Evolutionary conservation across 2,329 filamentous ascomycete genomes (phyloP), one percentile per base, ranked within the genome.

Genomic region (Lachnellula occidentalis): DNA sequence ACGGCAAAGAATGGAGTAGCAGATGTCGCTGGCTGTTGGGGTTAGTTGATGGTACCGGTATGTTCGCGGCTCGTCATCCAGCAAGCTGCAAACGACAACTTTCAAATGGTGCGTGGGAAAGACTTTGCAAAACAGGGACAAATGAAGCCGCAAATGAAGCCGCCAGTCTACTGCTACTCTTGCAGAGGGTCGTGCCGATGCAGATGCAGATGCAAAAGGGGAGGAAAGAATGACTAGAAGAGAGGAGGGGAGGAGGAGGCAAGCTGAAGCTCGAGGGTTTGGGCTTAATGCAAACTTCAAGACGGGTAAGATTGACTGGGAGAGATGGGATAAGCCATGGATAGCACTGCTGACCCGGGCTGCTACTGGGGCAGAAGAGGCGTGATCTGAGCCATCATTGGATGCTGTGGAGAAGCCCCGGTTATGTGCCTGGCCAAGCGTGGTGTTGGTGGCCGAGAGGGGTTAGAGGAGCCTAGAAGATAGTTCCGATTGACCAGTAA

Each of bases 31-130:
- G 41, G 43, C 34, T 45, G 22, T 14, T 45, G 36, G 14, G 14
- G 22, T 48, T 47, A 50, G 48, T 53, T 48, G 46, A 45, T 41
- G 34, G 21, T 45, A 31, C 27, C 27, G 27, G 9, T 31, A 21
- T 8, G 50, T 55, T 50, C 17, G 53, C 52, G 54, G 53, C 62
- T 61, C 48, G 59, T 56, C 55, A 45, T 61, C 59, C 59, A 58
- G 61, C 59, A 64, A 63, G 60, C 58, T 61, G 55, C 59, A 61
- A 58, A 51, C 42, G 55, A 21, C 39, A 48, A 48, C 2, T 27
- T 9, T 48, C 50, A 41, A 45, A 47, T 31, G 34, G 4, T 15
- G 14, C 36, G 36, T 17, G 22, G 2, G 12, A 22, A 45, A 1
- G 21, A 15, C 12, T 21, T 45, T 5, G 41, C 48, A 45, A 43